A percentile compares a stretch with the other conserved stretches of the same genome.
phyloP scores from a whole-genome alignment of 2,329 filamentous ascomycete species.

The Clonostachys rosea region DNA sequence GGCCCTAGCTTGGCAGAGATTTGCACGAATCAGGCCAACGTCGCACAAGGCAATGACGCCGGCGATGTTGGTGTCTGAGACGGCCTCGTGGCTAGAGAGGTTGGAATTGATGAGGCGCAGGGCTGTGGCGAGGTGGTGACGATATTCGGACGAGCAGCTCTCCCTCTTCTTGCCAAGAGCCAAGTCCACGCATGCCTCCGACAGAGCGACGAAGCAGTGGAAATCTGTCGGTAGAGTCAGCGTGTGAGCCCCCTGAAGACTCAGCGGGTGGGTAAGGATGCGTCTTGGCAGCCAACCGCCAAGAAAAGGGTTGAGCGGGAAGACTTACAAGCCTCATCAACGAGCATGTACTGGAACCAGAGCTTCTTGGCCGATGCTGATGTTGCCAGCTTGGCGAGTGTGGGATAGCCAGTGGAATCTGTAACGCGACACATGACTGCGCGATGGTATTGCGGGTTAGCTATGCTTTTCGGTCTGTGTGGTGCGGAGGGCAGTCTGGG shows the following conservation, averaged over 20 bases:
- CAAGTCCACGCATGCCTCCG: slow-evolving; percentile 2
- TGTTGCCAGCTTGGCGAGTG: no score
- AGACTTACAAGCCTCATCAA: slow-evolving; percentile 21
- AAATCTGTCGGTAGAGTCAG: slow-evolving; percentile 11
- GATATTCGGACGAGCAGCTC: slow-evolving; percentile 7
- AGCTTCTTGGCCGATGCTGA: slow-evolving; percentile 2
- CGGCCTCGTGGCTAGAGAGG: slow-evolving; percentile 11
- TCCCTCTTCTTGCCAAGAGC: not conserved
- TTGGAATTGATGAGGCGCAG: slow-evolving; percentile 19
- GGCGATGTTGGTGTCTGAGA: slow-evolving; percentile 17
- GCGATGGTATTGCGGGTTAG: no score
- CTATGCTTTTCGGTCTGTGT: no score
- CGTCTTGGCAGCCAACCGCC: not conserved
- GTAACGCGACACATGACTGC: not conserved
- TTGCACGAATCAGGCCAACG: slow-evolving; percentile 13
- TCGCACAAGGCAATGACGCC: slow-evolving; percentile 15
- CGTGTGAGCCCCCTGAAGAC: not conserved
- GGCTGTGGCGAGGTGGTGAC: slow-evolving; percentile 13
- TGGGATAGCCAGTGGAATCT: not conserved
- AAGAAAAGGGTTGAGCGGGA: not conserved
- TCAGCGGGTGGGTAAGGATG: not conserved
- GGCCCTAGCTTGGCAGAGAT: slow-evolving; percentile 12
- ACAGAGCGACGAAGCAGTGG: slow-evolving; percentile 16
- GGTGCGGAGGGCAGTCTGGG: no score
- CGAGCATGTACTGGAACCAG: slow-evolving; percentile 16